Evolutionary conservation across 2,329 filamentous ascomycete species (phyloP).

Genomic region (Waltergamsia citrina): DNA sequence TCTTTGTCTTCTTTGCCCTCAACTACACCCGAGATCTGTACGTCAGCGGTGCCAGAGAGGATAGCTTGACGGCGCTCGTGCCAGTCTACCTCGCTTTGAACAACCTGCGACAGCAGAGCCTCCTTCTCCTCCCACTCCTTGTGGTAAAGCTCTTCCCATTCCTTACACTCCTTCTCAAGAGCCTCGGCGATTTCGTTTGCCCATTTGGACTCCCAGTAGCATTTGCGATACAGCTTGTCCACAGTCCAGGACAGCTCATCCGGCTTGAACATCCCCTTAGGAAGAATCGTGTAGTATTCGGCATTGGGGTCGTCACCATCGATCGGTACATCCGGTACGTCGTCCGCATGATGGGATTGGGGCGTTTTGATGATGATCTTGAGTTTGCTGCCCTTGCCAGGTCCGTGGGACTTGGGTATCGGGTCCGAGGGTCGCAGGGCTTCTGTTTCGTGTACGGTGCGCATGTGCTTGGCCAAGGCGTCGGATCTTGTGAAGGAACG

Average conservation of each 20-base stretch:
- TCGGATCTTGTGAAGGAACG: slow-evolving; percentile 94
- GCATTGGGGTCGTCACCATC: slow-evolving; percentile 41
- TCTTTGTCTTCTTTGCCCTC: no score
- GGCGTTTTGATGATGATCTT: slow-evolving; percentile 57
- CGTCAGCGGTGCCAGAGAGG: slow-evolving; percentile 35
- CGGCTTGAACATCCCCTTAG: slow-evolving; percentile 51
- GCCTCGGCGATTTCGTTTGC: slow-evolving; percentile 56
- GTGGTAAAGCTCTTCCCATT: slow-evolving; percentile 56
- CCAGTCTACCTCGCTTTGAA: slow-evolving; percentile 58
- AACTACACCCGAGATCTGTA: slow-evolving; percentile 25
- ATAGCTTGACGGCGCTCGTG: slow-evolving; percentile 48
- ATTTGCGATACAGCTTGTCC: slow-evolving; percentile 56
- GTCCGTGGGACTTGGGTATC: slow-evolving; percentile 56
- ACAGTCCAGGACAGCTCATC: slow-evolving; percentile 52
- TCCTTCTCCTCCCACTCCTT: slow-evolving; percentile 76
- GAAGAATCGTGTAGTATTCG: slow-evolving; percentile 47
- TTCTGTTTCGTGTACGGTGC: slow-evolving; percentile 96
- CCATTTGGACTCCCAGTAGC: slow-evolving; percentile 64
- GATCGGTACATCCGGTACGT: slow-evolving; percentile 10
- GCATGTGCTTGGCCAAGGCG: slow-evolving; percentile 95
- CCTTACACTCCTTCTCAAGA: slow-evolving; percentile 55
- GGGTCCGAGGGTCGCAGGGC: slow-evolving; percentile 73
- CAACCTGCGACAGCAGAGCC: slow-evolving; percentile 63
- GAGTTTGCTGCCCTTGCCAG: slow-evolving; percentile 40
- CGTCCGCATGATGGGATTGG: slow-evolving; percentile 38